A percentile compares a stretch with the other conserved stretches of the same genome.
Conservation (phyloP, 805 yeast genomes). For the Metschnikowia kofuensis region DNA sequence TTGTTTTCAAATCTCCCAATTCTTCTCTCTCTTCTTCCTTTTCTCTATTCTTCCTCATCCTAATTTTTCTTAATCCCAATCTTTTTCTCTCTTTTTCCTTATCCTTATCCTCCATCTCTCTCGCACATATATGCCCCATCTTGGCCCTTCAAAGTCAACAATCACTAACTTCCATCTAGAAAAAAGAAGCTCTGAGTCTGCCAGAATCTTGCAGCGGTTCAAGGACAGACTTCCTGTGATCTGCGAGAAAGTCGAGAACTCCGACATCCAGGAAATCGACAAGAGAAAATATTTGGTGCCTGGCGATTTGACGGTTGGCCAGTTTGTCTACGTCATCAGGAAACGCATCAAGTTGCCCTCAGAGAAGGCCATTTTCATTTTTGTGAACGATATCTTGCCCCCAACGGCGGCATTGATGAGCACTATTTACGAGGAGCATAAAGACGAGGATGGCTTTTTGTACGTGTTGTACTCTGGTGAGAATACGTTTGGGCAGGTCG, state of each 20-base stretch:
- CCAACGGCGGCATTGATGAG: conserved; percentile 98
- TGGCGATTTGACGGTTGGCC: conserved; percentile 94
- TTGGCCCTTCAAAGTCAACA: neutral
- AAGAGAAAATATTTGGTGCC: conserved; percentile 97
- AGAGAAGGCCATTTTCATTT: conserved; percentile 96
- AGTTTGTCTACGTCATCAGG: conserved; percentile 95
- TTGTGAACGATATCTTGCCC: conserved; percentile 94
- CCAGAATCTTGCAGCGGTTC: conserved; percentile 84
- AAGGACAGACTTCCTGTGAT: conserved; percentile 93
- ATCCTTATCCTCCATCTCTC: too few relatives aligned
- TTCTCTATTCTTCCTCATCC: too few relatives aligned
- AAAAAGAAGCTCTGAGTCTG: conserved; percentile 92
- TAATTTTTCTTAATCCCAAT: too few relatives aligned
- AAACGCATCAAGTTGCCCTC: conserved; percentile 94
- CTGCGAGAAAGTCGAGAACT: conserved; percentile 95
- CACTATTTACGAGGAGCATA: conserved; percentile 91
- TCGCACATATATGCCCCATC: neutral
- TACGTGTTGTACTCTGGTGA: conserved; percentile 96
- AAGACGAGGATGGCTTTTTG: conserved; percentile 96
- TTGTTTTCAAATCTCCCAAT: too few relatives aligned
- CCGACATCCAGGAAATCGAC: conserved; percentile 94
- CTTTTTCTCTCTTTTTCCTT: too few relatives aligned
- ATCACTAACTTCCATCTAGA: conserved; percentile 39
- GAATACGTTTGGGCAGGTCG: conserved; percentile 80
- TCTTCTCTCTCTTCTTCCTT: too few relatives aligned